These are phyloP conservation scores for Hyaloraphidium curvatum DNA, from an alignment of 192 early-diverging fungal species.

Conservation along the genomic window DNA sequence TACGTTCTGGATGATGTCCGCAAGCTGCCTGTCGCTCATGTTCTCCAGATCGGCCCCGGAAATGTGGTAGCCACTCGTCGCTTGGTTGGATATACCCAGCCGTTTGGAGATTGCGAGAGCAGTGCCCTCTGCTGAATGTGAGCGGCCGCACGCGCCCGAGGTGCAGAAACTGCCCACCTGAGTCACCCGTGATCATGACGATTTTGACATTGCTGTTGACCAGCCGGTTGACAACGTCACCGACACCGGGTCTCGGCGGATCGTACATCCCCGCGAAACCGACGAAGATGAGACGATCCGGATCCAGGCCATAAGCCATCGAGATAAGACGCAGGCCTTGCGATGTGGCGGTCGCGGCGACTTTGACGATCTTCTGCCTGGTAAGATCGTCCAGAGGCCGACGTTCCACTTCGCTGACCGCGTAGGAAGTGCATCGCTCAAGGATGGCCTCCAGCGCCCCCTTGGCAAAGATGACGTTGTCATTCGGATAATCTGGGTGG, in stretches of 20 bases:
- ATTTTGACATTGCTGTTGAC: slow-evolving; percentile 64
- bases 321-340: slow-evolving; percentile 74
- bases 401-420: slow-evolving; percentile 23
- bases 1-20: slow-evolving; percentile 13
- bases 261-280: slow-evolving; percentile 83
- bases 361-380: slow-evolving; percentile 32
- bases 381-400: slow-evolving; percentile 31
- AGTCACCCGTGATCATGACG: slow-evolving; percentile 98
- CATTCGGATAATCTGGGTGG: slow-evolving; percentile 13
- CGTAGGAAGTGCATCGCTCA: slow-evolving; percentile 44
- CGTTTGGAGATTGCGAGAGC: slow-evolving; percentile 73
- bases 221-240: slow-evolving; percentile 48
- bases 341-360: slow-evolving; percentile 45
- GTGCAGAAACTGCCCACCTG: slow-evolving; percentile 17
- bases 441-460: slow-evolving; percentile 71
- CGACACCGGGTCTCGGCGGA: slow-evolving; percentile 64
- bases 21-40: slow-evolving; percentile 15
- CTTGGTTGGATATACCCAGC: slow-evolving; percentile 48
- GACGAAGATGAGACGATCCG: slow-evolving; percentile 44
- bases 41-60: slow-evolving; percentile 24
- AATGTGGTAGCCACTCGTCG: slow-evolving; percentile 9
- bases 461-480: slow-evolving; percentile 45
- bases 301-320: slow-evolving; percentile 45
- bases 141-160: neutral
- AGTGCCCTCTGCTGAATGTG: slow-evolving; percentile 39